A percentile compares a stretch with the other conserved stretches of the same genome.
Conservation (phyloP, 495 filamentous ascomycete species). For the Platismatia glauca region DNA sequence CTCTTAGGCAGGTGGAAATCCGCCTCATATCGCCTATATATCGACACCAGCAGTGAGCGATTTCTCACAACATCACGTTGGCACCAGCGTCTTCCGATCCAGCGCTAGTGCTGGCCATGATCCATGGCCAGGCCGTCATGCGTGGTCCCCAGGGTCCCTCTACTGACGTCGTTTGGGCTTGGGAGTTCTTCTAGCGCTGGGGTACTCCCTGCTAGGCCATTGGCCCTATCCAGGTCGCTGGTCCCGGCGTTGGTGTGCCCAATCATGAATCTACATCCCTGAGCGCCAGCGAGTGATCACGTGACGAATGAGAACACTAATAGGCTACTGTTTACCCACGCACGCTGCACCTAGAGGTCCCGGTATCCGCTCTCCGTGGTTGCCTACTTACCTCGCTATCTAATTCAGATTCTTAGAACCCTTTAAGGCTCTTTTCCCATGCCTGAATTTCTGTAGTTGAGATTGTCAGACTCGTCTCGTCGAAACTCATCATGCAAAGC, state of each 20-base stretch:
- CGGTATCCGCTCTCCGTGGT: no score
- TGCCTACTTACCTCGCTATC: no score
- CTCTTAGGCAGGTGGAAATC: background rate
- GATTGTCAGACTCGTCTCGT: no score
- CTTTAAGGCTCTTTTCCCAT: no score
- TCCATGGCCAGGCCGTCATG: background rate
- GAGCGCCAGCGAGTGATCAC: background rate
- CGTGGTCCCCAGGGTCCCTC: no score
- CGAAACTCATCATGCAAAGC: no score
- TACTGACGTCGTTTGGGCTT: background rate
- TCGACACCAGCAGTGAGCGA: background rate
- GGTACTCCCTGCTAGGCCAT: background rate
- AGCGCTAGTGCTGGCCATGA: background rate
- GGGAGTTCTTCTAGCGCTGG: background rate
- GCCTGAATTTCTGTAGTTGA: no score
- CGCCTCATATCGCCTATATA: background rate
- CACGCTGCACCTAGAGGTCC: no score
- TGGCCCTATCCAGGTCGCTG: background rate
- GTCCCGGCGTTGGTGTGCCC: background rate
- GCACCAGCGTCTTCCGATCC: background rate
- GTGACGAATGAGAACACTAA: no score
- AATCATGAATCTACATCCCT: background rate
- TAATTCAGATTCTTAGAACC: no score
- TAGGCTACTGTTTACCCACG: no score
- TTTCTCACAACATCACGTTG: background rate